Conservation (phyloP, 148 eudicot genomes). For the Vaccinium vitisidaea region DNA sequence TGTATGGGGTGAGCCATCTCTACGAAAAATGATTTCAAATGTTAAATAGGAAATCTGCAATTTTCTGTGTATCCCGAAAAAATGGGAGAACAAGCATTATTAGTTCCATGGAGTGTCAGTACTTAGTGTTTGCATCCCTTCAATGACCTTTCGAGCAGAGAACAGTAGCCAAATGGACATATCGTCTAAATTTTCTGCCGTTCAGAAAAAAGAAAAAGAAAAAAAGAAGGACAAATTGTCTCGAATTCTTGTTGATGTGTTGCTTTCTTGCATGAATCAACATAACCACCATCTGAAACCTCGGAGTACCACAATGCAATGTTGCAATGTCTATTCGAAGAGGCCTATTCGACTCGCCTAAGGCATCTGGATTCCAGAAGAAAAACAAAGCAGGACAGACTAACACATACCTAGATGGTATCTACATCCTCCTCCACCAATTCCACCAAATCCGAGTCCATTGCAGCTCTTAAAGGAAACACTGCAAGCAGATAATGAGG, state of each 20-base stretch:
- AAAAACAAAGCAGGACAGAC: conserved; percentile 87
- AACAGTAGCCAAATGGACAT: not conserved
- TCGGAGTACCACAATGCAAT: not conserved
- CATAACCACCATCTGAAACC: not conserved
- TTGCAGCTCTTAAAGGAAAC: conserved; percentile 43
- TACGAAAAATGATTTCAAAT: not conserved
- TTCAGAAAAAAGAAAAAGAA: no score
- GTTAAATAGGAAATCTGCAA: not conserved
- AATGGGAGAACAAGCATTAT: not conserved
- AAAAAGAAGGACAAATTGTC: not conserved
- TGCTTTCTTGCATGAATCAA: not conserved
- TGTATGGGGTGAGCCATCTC: not conserved
- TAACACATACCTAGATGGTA: conserved; percentile 82
- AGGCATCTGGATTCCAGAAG: conserved; percentile 50
- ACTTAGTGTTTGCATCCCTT: not conserved
- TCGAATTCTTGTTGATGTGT: conserved; percentile 1
- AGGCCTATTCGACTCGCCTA: conserved; percentile 81
- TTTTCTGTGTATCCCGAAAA: not conserved
- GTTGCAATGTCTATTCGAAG: conserved; percentile 19
- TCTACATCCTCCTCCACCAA: conserved; percentile 71
- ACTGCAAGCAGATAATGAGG: conserved; percentile 55
- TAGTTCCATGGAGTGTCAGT: not conserved
- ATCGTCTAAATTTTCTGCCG: not conserved
- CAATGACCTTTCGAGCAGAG: not conserved
- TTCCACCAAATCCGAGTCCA: conserved; percentile 86